Base-by-base conservation (phyloP, 306 rosid genomes). In the Alnus rubra region DNA sequence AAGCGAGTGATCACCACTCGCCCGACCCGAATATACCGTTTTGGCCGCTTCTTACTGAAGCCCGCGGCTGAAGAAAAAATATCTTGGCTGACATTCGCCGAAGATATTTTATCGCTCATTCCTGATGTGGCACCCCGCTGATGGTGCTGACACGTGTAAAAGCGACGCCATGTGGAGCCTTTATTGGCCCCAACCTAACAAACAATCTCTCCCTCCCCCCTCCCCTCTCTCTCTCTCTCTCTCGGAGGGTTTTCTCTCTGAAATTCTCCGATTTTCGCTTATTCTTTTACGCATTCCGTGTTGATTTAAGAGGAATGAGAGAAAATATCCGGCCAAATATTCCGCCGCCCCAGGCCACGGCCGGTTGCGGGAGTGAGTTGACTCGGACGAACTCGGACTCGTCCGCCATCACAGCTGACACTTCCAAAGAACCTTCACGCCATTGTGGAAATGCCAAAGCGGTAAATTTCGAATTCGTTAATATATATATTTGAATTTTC, bases 91-190 rank as follows among this genome's bases (percentile, higher is more conserved):
- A 80, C 87, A 76, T 78, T 65, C 65, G 79, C 78, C 33, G 79
- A 54, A 92, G 96, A 92, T 92, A 92, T 94, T 42, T 42, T 92
- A 80, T 94, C 86, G 47, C 13, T 3, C 31, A 0, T 2, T 1
- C 85, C 30, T 86, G 96, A 89, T 81, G 89, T 92, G 97, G 89
- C 88, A 82, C 16, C 45, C 7, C 1, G 39, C 13, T 48, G 62
- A 74, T 30, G 13, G 42, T 23, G 11, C 53, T 76, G 86, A 83
- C 98, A 90, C 96, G 93, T 89, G 97, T 88, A 94, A 94, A 94
- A 92, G 92, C 87, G 87, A 55, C 58, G 93, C 96, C 96, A 90
- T 87, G 83, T 94, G 97, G 92, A 87, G 49, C 78, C 80, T 76
- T 80, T 47, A 74, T 76, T 83, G 86, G 74, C 50, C 82, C 84